These are phyloP conservation scores for Dryadomyces quercivorus DNA, from an alignment of 2,329 filamentous ascomycete species.

Conservation along the genomic window DNA sequence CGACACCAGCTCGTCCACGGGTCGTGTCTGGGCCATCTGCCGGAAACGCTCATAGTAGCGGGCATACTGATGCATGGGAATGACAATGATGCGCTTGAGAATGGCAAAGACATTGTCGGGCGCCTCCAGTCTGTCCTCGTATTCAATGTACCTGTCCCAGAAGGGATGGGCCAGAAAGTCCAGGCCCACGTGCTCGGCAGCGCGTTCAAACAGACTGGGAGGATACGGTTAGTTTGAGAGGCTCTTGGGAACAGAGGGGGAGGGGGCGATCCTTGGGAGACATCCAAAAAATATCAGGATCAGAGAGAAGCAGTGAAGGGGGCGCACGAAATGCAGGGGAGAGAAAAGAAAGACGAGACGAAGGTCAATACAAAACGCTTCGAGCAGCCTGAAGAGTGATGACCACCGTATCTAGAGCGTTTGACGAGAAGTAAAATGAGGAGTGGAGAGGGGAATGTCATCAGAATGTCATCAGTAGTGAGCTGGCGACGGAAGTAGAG, in stretches of 20 bases:
- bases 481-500: neutral
- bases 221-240: conserved; percentile 15
- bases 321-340: conserved; percentile 11
- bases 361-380: neutral
- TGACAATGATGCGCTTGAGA: conserved; percentile 67
- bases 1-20: conserved; percentile 60
- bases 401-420: neutral
- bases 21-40: conserved; percentile 58
- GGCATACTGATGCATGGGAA: conserved; percentile 92
- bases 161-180: conserved; percentile 93
- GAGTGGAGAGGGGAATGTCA: conserved; percentile 18
- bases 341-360: neutral
- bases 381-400: neutral
- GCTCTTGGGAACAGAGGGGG: neutral
- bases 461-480: conserved; percentile 24
- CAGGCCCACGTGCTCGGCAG: conserved; percentile 69
- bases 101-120: conserved; percentile 78
- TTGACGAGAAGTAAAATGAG: neutral
- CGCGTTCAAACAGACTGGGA: conserved; percentile 80
- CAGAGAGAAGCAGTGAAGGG: neutral
- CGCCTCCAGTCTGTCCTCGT: conserved; percentile 80
- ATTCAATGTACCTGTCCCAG: conserved; percentile 98
- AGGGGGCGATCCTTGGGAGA: neutral
- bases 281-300: neutral
- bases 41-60: conserved; percentile 90